Conservation (phyloP, 257 asterid genomes). For the Cordia subcordata region DNA sequence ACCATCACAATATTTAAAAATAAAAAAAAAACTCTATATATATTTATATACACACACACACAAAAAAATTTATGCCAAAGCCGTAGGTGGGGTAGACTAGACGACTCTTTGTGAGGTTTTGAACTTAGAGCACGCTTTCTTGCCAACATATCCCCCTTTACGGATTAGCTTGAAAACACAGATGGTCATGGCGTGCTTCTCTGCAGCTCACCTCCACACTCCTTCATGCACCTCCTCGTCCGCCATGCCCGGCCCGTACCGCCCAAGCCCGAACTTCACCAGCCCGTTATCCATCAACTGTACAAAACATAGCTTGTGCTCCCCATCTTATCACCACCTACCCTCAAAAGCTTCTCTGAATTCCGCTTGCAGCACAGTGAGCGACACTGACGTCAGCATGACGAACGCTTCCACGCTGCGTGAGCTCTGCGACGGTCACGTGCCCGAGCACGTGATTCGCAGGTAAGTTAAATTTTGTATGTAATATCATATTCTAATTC, state of each 20-base stretch:
- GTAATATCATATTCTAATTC: neutral
- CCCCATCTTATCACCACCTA: conserved; percentile 20
- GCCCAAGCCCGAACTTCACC: neutral
- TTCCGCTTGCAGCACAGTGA: conserved; percentile 21
- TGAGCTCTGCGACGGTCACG: conserved; percentile 63
- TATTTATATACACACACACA: too few species aligned
- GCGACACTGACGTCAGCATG: conserved; percentile 18
- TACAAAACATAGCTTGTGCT: conserved; percentile 6
- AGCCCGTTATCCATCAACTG: neutral
- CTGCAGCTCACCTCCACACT: conserved; percentile 31
- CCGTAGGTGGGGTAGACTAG: too few species aligned
- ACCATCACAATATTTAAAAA: too few species aligned
- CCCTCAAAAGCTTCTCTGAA: conserved; percentile 27
- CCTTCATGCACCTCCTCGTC: conserved; percentile 25
- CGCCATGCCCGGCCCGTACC: neutral
- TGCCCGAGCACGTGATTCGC: conserved; percentile 71
- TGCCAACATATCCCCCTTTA: too few species aligned
- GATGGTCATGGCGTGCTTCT: conserved; percentile 42
- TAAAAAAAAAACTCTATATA: too few species aligned
- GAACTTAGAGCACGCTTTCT: neutral
- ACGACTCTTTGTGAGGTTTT: too few species aligned
- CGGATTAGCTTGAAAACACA: too few species aligned
- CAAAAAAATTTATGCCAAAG: too few species aligned
- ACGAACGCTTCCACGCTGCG: conserved; percentile 35
- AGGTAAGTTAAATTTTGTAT: conserved; percentile 35